Evolutionary conservation across 2,329 filamentous ascomycete genomes (phyloP).

Genomic region (Pseudocercospora musae): DNA sequence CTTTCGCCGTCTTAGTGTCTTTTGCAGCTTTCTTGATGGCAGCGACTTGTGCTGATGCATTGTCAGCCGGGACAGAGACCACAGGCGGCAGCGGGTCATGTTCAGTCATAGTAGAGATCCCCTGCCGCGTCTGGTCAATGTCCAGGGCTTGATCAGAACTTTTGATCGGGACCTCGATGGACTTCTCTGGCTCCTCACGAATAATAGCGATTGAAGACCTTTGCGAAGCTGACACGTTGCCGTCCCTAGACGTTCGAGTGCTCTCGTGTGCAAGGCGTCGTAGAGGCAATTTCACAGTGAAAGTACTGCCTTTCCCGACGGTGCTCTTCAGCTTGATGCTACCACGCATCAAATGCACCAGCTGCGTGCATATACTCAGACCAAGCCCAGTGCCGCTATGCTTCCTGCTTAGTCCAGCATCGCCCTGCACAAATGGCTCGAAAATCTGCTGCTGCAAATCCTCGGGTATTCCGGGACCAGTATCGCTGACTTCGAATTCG

Average conservation of each 20-base stretch:
- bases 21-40: slow-evolving; percentile 41
- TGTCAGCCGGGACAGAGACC: neutral
- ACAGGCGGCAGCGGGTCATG: neutral
- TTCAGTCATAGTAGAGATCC: neutral
- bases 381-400: slow-evolving; percentile 86
- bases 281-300: slow-evolving; percentile 78
- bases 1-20: slow-evolving; percentile 52
- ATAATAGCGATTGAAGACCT: slow-evolving; percentile 5
- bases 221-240: slow-evolving; percentile 1
- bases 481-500: slow-evolving; percentile 86
- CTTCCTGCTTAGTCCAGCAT: slow-evolving; percentile 84
- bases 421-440: slow-evolving; percentile 89
- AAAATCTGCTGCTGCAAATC: slow-evolving; percentile 79
- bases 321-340: slow-evolving; percentile 68
- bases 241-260: neutral
- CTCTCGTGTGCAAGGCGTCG: slow-evolving; percentile 56
- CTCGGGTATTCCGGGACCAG: slow-evolving; percentile 77
- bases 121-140: neutral
- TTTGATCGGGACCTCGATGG: neutral
- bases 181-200: neutral
- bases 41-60: slow-evolving; percentile 38
- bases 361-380: slow-evolving; percentile 82
- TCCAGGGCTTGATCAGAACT: neutral
- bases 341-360: slow-evolving; percentile 80
- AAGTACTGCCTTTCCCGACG: slow-evolving; percentile 71